Evolutionary conservation across 768 basidiomycete genomes (phyloP).

Genomic region (button mushroom (Agaricus bisporus)): DNA sequence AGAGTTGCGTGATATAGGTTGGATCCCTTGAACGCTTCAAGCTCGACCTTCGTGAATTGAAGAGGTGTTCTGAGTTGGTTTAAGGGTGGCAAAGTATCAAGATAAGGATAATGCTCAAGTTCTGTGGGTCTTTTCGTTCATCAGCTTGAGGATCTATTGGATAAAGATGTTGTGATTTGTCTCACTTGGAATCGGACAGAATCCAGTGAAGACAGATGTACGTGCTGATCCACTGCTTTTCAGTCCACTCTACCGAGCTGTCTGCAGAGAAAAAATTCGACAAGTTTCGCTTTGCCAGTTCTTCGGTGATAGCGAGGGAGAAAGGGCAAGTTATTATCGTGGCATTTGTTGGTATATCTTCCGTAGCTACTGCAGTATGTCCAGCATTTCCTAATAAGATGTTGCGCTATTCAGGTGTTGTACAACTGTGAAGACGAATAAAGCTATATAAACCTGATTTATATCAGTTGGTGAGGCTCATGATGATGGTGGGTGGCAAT

Average conservation of each 20-base stretch:
- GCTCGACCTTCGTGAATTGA: constrained; percentile 61
- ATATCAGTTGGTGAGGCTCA: neutral
- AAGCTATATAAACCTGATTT: constrained; percentile 1
- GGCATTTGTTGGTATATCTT: constrained; percentile 42
- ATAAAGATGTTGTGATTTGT: neutral
- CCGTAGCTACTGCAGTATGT: constrained; percentile 41
- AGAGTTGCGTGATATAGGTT: constrained; percentile 75
- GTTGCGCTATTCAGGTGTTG: constrained; percentile 2
- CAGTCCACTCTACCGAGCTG: constrained; percentile 39
- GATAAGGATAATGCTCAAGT: constrained; percentile 52
- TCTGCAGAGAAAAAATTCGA: constrained; percentile 13
- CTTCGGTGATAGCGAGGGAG: constrained; percentile 54
- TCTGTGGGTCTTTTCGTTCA: constrained; percentile 7
- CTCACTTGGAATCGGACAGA: constrained; percentile 8
- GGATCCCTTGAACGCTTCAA: constrained; percentile 64
- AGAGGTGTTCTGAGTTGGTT: constrained; percentile 63
- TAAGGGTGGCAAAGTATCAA: constrained; percentile 56
- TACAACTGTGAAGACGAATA: neutral
- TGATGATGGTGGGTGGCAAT: neutral
- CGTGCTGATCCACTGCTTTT: constrained; percentile 60
- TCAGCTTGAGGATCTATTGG: neutral
- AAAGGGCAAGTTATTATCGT: constrained; percentile 66
- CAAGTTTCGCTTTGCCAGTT: constrained; percentile 39
- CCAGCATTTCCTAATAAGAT: constrained; percentile 33
- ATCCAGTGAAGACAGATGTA: constrained; percentile 32